Base-by-base conservation (phyloP, 2,329 filamentous ascomycete species). In the Zymoseptoria crescenta region DNA sequence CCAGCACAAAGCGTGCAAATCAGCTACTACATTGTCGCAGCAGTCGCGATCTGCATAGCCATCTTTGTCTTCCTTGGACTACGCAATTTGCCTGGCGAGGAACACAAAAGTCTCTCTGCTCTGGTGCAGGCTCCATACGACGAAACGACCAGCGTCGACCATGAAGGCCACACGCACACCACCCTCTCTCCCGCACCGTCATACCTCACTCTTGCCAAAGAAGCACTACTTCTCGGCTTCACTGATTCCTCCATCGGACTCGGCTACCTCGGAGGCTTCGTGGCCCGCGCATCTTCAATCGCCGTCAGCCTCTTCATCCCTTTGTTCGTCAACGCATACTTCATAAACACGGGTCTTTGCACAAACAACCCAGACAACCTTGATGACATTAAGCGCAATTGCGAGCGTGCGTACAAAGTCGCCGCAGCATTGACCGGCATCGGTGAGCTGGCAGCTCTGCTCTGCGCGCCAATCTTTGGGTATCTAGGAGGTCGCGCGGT, bases 241-340 rank as follows among this genome's bases (percentile, higher is more conserved):
- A 84, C 79, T 8, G 89, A 95, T 70, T 80, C 85, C 8, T 83
- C 88, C 66, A 96, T 99, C 62, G 87, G 85, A 19, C 81, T 97
- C 0, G 93, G 89, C 28, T 99, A 97, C 69, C 77, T 97, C 0
- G 94, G 93, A 62, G 94, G 94, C 1, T 96, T 97, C 68, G 93
- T 99, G 2, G 93, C 92, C 8, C 86, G 94, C 58, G 92, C 94
- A 7, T 96, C 92, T 0, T 96, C 91, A 0, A 94, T 99, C 4
- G 93, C 89, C 56, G 96, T 99, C 64, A 95, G 91, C 0, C 83
- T 97, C 5, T 99, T 97, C 75, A 88, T 99, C 56, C 94, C 94
- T 0, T 82, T 99, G 1, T 95, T 89, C 70, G 85, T 96, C 67
- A 97, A 97, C 72, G 87, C 90, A 24, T 96, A 90, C 74, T 97